Evolutionary conservation across 2,329 filamentous ascomycete species (phyloP), one percentile per base, ranked within the genome.

Genomic region (Aspergillus proliferans): DNA sequence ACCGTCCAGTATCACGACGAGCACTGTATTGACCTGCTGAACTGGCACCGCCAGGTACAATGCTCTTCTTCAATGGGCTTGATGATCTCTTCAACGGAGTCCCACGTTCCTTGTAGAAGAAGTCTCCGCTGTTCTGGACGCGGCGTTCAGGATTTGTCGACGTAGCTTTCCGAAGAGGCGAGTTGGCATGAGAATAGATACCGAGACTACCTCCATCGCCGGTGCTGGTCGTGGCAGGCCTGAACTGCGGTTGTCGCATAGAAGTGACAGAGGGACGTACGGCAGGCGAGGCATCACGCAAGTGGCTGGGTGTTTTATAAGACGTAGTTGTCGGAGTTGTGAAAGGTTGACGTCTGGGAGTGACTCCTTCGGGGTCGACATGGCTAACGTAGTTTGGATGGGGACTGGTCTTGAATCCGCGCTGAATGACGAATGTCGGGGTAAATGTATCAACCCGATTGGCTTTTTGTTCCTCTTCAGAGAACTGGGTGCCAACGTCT

Each of bases 381-480:
- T 89, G 83, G 51, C 79, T 81, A 28, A 81, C 71, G 63, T 93
- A 93, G 64, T 87, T 88, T 1, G 86, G 84, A 64, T 96, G 96
- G 4, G 88, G 86, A 50, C 90, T 87, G 1, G 86, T 87, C 54
- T 82, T 80, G 68, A 95, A 96, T 1, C 82, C 82, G 42, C 87
- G 84, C 51, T 86, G 86, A 57, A 95, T 74, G 45, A 83, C 70
- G 6, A 80, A 78, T 0, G 77, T 79, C 1, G 82, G 81, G 2
- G 79, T 82, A 62, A 83, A 85, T 14, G 78, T 77, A 39, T 84
- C 80, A 18, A 87, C 78, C 53, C 79, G 78, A 61, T 76, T 74
- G 51, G 68, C 64, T 28, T 74, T 70, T 15, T 71, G 66, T 38
- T 74, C 70, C 14, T 69, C 69, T 53, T 70, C 65, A 0, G 81